Conservation (phyloP, 495 filamentous ascomycete species). For the Penicillium macrosclerotiorum region DNA sequence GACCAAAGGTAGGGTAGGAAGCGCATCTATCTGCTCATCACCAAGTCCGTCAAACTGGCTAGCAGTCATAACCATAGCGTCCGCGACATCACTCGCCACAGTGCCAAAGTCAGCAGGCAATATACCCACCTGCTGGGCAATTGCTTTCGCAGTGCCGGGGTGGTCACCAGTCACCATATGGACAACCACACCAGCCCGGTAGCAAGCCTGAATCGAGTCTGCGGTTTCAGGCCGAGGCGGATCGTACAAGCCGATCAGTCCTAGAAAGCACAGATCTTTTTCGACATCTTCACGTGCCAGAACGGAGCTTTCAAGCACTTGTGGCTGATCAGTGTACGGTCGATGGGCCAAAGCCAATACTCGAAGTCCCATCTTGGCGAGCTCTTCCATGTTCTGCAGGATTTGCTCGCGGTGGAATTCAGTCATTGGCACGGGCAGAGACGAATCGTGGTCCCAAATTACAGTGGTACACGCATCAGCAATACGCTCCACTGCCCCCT, state of each 20-base stretch:
- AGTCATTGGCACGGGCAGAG: constrained; percentile 36
- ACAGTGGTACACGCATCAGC: constrained; percentile 63
- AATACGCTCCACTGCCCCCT: constrained; percentile 79
- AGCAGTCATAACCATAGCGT: constrained; percentile 68
- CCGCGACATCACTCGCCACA: constrained; percentile 53
- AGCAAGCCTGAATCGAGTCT: constrained; percentile 57
- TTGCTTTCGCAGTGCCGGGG: constrained; percentile 60
- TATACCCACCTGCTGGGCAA: constrained; percentile 66
- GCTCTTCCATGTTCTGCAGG: constrained; percentile 61
- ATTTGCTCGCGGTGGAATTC: constrained; percentile 47
- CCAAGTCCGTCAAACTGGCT: constrained; percentile 63
- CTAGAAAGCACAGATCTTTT: constrained; percentile 57
- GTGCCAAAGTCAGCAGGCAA: constrained; percentile 52
- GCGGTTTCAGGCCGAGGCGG: constrained; percentile 60
- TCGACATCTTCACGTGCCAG: constrained; percentile 61
- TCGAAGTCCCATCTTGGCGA: constrained; percentile 63
- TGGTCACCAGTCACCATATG: constrained; percentile 76
- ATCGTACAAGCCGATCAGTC: constrained; percentile 71
- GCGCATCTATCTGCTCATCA: constrained; percentile 60
- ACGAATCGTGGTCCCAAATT: constrained; percentile 37
- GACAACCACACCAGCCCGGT: constrained; percentile 65
- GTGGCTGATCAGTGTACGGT: constrained; percentile 28
- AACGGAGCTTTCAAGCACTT: constrained; percentile 35
- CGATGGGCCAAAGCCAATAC: constrained; percentile 61
- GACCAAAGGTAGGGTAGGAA: constrained; percentile 66